phyloP scores from a whole-genome alignment of 2,329 filamentous ascomycete species.

The Chaetomiaceae sp. region DNA sequence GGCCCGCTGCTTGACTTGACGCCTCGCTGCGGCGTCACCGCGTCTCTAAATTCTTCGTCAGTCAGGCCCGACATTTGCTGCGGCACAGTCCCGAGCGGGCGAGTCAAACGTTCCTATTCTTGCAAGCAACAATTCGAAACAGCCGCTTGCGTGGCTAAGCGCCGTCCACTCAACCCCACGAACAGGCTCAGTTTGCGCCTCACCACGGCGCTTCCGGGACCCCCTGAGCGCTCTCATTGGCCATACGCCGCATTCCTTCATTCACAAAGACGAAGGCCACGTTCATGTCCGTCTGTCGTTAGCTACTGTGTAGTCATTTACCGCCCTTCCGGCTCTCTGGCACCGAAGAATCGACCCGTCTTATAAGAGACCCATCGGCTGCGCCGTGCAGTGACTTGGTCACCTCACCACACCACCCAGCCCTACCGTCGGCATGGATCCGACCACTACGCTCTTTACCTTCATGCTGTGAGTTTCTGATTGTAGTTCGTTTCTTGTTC shows the following conservation, averaged over 20 bases:
- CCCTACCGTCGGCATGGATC: conserved; percentile 42
- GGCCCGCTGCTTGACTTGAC: background rate
- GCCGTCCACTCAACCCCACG: conserved; percentile 27
- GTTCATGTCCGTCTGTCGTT: too few species aligned
- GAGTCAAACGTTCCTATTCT: background rate
- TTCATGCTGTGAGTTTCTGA: conserved; percentile 58
- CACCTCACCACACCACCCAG: conserved; percentile 14
- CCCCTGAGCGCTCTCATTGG: conserved; percentile 25
- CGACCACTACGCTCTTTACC: conserved; percentile 60
- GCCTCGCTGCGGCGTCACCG: background rate
- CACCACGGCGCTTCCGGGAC: conserved; percentile 30
- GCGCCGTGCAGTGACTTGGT: conserved; percentile 4
- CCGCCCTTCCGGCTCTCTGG: conserved; percentile 22
- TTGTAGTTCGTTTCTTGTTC: conserved; percentile 17
- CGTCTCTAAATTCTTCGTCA: too few species aligned
- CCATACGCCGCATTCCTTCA: conserved; percentile 21
- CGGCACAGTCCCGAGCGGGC: conserved; percentile 5
- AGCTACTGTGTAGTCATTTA: conserved; percentile 7
- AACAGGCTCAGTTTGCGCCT: conserved; percentile 13
- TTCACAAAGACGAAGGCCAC: conserved; percentile 15
- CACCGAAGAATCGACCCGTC: too few species aligned
- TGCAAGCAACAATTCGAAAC: conserved; percentile 15
- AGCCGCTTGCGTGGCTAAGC: conserved; percentile 26
- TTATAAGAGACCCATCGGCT: conserved; percentile 12
- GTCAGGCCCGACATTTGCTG: background rate